These are phyloP conservation scores for Schwanniomyces vanrijiae DNA, from an alignment of 805 yeast genomes.

Conservation along the genomic window DNA sequence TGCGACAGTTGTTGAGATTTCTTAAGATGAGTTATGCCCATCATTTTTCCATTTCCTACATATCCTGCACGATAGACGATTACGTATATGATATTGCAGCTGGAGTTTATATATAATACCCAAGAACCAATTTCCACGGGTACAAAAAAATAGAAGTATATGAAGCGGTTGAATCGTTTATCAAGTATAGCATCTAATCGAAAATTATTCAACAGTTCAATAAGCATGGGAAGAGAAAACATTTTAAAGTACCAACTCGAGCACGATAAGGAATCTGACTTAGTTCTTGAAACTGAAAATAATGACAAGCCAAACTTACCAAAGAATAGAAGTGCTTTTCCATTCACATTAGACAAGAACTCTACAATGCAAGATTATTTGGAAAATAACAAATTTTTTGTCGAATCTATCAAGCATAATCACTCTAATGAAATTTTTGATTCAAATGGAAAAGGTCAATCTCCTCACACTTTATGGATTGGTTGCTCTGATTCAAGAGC, in stretches of 20 bases:
- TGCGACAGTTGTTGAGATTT: slow-evolving; percentile 1
- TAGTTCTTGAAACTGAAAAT: slow-evolving; percentile 8
- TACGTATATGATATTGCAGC: neutral
- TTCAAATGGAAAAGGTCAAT: slow-evolving; percentile 74
- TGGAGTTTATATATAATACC: neutral
- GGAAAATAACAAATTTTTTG: slow-evolving; percentile 45
- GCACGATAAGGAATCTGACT: slow-evolving; percentile 39
- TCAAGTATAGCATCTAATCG: slow-evolving; percentile 1
- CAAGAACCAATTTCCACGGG: neutral
- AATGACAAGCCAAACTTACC: neutral
- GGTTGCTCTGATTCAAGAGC: slow-evolving; percentile 94
- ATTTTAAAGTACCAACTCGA: slow-evolving; percentile 40
- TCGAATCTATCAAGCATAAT: slow-evolving; percentile 45
- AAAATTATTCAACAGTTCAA: neutral
- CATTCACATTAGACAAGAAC: slow-evolving; percentile 48
- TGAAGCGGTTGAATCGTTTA: neutral
- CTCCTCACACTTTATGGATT: slow-evolving; percentile 92
- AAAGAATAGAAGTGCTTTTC: slow-evolving; percentile 23
- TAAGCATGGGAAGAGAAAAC: slow-evolving; percentile 41
- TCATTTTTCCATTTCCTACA: neutral
- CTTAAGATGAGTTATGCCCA: slow-evolving; percentile 1
- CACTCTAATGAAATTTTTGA: slow-evolving; percentile 59
- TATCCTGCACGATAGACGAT: neutral
- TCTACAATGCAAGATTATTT: slow-evolving; percentile 51
- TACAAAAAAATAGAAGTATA: neutral